phyloP scores from a whole-genome alignment of 1,284 basidiomycete genomes.

The Ceratobasidium sp. region DNA sequence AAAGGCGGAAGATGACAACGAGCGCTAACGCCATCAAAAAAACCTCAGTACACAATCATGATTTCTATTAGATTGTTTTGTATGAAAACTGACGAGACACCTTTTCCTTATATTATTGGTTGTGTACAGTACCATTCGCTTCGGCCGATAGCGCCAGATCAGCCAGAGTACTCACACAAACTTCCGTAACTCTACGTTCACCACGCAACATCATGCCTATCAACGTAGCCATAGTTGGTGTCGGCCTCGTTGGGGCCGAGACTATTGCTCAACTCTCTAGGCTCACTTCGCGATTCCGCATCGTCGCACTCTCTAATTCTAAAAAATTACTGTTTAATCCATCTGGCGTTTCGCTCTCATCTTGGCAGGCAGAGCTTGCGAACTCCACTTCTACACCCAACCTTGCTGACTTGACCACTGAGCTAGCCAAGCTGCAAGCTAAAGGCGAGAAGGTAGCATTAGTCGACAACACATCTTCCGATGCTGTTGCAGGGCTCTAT shows the following conservation, averaged over 20 bases:
- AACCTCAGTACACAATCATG: too few species aligned
- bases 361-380: constrained; percentile 45
- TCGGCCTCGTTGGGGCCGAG: constrained; percentile 88
- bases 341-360: constrained; percentile 52
- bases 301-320: constrained; percentile 57
- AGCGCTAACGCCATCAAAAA: too few species aligned
- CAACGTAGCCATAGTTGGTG: constrained; percentile 80
- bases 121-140: constrained; percentile 1
- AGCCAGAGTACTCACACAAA: too few species aligned
- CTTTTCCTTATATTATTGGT: too few species aligned
- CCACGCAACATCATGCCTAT: constrained; percentile 45
- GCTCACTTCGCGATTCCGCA: constrained; percentile 66
- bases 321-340: constrained; percentile 41
- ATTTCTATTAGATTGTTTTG: too few species aligned
- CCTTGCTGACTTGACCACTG: constrained; percentile 55
- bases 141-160: constrained; percentile 24
- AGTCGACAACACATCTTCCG: constrained; percentile 94
- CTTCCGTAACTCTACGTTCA: too few species aligned
- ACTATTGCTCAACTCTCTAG: constrained; percentile 75
- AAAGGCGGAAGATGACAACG: too few species aligned
- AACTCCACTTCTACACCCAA: constrained; percentile 50
- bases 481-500: constrained; percentile 83
- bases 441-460: constrained; percentile 71
- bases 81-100: too few species aligned
- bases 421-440: constrained; percentile 57